Conservation (phyloP, 441 rosid genomes). For the Bruguiera hainesii region DNA sequence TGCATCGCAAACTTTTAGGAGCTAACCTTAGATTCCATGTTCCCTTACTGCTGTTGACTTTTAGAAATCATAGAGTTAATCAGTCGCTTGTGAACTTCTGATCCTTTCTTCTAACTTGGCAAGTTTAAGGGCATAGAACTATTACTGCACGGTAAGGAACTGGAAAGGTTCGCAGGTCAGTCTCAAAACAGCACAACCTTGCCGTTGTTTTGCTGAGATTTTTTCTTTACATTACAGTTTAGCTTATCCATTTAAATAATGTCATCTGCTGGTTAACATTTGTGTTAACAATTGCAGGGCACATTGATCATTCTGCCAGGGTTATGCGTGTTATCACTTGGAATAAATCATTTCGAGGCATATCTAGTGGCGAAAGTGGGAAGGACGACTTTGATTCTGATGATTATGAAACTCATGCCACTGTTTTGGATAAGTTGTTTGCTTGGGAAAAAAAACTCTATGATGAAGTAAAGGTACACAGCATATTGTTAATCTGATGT, state of each 20-base stretch:
- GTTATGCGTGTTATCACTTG: conserved; percentile 97
- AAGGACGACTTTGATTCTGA: conserved; percentile 74
- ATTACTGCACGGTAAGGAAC: not conserved
- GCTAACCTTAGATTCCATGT: conserved; percentile 22
- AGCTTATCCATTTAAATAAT: not conserved
- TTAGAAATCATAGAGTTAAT: conserved; percentile 17
- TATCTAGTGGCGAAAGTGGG: conserved; percentile 42
- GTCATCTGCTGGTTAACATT: not conserved
- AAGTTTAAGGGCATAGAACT: not conserved
- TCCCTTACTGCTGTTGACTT: conserved; percentile 13
- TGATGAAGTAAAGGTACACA: conserved; percentile 85
- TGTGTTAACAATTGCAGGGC: conserved; percentile 47
- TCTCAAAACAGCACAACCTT: not conserved
- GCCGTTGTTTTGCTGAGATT: conserved; percentile 6
- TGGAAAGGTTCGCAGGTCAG: not conserved
- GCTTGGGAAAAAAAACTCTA: conserved; percentile 99
- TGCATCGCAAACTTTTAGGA: not conserved
- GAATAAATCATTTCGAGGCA: conserved; percentile 82
- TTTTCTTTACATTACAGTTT: not conserved
- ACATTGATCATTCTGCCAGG: conserved; percentile 87
- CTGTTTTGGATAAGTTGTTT: conserved; percentile 86
- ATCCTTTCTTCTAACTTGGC: not conserved
- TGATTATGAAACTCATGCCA: conserved; percentile 89
- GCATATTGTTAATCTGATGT: not conserved
- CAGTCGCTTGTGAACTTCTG: not conserved